Conservation (phyloP, 2,329 filamentous ascomycete genomes). For the Monosporascus sp. region DNA sequence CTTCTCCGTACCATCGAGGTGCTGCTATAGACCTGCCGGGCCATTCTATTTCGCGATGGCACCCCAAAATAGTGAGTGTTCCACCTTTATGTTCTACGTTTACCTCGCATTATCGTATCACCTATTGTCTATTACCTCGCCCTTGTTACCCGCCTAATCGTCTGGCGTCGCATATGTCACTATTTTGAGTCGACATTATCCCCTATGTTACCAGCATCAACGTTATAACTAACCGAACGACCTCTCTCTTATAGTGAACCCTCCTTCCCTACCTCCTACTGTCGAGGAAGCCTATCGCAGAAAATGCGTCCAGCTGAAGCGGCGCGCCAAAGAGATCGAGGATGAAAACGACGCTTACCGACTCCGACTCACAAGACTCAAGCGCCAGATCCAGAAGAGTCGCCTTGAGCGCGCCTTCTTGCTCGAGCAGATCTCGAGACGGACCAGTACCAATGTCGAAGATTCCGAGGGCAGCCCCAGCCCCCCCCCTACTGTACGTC, state of each 20-base stretch:
- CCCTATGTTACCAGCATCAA: background rate
- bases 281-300: constrained; percentile 94
- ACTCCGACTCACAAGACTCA: constrained; percentile 71
- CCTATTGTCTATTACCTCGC: background rate
- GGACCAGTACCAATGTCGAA: constrained; percentile 69
- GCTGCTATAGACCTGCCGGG: background rate
- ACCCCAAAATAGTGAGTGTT: constrained; percentile 22
- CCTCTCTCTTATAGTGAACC: constrained; percentile 34
- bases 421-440: constrained; percentile 66
- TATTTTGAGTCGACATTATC: background rate
- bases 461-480: constrained; percentile 76
- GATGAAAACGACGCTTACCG: constrained; percentile 82
- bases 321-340: constrained; percentile 86
- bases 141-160: background rate
- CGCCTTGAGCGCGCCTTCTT: constrained; percentile 77
- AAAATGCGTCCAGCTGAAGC: constrained; percentile 93
- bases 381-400: constrained; percentile 85
- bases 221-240: constrained; percentile 32
- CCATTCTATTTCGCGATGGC: constrained; percentile 15
- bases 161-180: background rate
- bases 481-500: constrained; percentile 69
- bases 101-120: background rate
- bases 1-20: background rate
- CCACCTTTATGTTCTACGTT: background rate
- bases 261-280: constrained; percentile 69